Conservation (phyloP, 495 filamentous ascomycete genomes). For the Penicillium maclennaniae region DNA sequence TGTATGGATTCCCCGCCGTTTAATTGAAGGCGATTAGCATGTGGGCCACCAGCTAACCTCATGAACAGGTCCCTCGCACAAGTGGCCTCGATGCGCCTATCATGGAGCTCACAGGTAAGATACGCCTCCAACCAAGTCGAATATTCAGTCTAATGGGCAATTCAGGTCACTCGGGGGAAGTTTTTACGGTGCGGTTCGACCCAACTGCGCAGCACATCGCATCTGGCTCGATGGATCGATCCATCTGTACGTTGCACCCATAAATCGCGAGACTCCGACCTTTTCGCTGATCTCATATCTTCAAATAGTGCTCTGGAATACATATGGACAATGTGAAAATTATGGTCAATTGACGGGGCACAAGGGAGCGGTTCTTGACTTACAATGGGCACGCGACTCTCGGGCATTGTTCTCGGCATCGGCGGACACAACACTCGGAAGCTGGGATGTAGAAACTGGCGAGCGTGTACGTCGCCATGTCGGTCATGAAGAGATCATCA, state of each 20-base stretch:
- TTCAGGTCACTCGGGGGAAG: conserved; percentile 68
- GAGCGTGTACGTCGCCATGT: conserved; percentile 83
- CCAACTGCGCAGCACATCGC: conserved; percentile 83
- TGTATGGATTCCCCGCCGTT: conserved; percentile 49
- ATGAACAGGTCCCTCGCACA: conserved; percentile 67
- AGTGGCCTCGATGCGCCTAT: conserved; percentile 86
- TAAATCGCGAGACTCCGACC: background rate
- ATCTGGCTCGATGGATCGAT: conserved; percentile 91
- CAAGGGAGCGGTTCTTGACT: conserved; percentile 82
- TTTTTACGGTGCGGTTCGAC: conserved; percentile 90
- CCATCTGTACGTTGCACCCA: conserved; percentile 63
- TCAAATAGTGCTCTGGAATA: conserved; percentile 79
- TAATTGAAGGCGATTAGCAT: background rate
- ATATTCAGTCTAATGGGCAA: conserved; percentile 7
- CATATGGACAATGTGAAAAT: conserved; percentile 88
- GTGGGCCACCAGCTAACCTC: conserved; percentile 8
- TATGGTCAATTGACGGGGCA: conserved; percentile 85
- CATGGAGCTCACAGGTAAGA: conserved; percentile 84
- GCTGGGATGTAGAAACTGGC: conserved; percentile 90
- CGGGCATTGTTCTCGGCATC: conserved; percentile 88
- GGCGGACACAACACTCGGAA: conserved; percentile 85
- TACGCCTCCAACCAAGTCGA: background rate
- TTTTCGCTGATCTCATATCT: conserved; percentile 1
- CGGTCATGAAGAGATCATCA: conserved; percentile 92
- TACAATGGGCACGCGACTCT: conserved; percentile 96